A percentile compares a stretch with the other conserved stretches of the same genome.
phyloP scores from a whole-genome alignment of 2,329 filamentous ascomycete species.

The Aschersonia sp. region DNA sequence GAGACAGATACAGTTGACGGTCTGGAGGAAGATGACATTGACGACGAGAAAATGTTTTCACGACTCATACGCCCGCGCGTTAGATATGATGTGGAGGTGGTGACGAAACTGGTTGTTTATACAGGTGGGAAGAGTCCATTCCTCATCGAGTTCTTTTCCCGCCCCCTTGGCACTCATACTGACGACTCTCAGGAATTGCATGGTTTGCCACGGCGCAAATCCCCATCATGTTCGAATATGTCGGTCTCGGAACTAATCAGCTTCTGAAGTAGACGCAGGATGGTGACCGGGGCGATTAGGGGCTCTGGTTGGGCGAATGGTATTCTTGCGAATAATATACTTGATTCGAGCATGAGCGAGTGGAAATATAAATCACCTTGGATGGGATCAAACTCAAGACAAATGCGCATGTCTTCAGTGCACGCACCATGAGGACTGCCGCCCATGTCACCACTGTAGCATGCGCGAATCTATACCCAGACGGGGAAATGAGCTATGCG shows the following conservation, averaged over 20 bases:
- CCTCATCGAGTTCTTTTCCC: background rate
- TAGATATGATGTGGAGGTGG: slow-evolving; percentile 94
- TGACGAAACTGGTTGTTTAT: slow-evolving; percentile 93
- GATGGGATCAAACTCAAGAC: too few relatives aligned
- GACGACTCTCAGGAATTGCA: slow-evolving; percentile 48
- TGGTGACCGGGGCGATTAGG: too few relatives aligned
- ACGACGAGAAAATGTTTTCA: slow-evolving; percentile 71
- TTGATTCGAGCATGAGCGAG: too few relatives aligned
- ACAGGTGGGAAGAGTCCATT: slow-evolving; percentile 40
- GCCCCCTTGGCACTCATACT: background rate
- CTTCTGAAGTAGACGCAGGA: slow-evolving; percentile 4
- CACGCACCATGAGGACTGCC: too few relatives aligned
- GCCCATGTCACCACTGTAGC: too few relatives aligned
- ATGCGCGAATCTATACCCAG: too few relatives aligned
- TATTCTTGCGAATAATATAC: too few relatives aligned
- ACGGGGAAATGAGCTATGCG: too few relatives aligned
- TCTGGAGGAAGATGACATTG: slow-evolving; percentile 37
- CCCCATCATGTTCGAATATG: slow-evolving; percentile 54
- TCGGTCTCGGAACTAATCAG: slow-evolving; percentile 34
- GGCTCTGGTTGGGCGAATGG: too few relatives aligned
- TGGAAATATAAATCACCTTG: too few relatives aligned
- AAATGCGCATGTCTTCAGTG: too few relatives aligned
- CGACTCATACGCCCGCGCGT: slow-evolving; percentile 75
- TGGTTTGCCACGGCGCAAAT: slow-evolving; percentile 68
- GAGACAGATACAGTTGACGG: background rate